Base-by-base conservation (phyloP, 1,284 basidiomycete genomes). In the Apiotrichum laibachii region DNA sequence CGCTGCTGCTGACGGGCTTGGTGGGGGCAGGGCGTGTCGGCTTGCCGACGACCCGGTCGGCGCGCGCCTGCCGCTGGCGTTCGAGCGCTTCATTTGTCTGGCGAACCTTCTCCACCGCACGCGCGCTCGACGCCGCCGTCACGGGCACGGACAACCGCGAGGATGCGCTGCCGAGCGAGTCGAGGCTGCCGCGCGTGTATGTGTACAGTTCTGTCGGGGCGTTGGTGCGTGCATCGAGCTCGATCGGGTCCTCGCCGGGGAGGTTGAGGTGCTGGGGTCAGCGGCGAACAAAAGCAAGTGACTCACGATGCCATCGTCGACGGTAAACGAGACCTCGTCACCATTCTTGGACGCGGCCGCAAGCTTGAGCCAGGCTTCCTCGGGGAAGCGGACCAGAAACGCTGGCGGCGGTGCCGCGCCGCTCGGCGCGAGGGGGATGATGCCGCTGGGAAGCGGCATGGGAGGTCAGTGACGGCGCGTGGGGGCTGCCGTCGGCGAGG, bases 311-410 rank as follows among this genome's bases (percentile, higher is more conserved):
- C 57, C 63, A 18, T 63, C 70, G 35, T 68, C 65, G n/a, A 67
- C 61, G 12, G 62, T 60, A 19, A 71, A 44, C 37, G 63, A 57
- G 26, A 66, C 61, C n/a, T 56, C 53, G 21, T 48, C 50, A 31
- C 65, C 66, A 19, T 40, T 40, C 21, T 16, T 39, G 16, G 54
- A 55, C 0, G 62, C 61, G 13, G 58, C 50, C 33, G 64, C 64
- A 31, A 72, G 61, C 33, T 62, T 51, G 1, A 43, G 39, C 71
- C 70, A 74, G 37, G 67, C 61, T 45, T 74, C 70, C 54, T 73
- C 67, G 21, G 73, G 70, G 31, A 74, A 70, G 26, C 67, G 66
- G 55, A 76, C 62, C 37, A 73, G 65, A 55, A 60, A 73, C 1
- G 72, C 71, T 3, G 65, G 66, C 13, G 58, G 61, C 21, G 52